Percentiles rank a stretch among this genome's conserved stretches.
Conservation (phyloP, 768 basidiomycete species). For the Tylopilus sp. region DNA sequence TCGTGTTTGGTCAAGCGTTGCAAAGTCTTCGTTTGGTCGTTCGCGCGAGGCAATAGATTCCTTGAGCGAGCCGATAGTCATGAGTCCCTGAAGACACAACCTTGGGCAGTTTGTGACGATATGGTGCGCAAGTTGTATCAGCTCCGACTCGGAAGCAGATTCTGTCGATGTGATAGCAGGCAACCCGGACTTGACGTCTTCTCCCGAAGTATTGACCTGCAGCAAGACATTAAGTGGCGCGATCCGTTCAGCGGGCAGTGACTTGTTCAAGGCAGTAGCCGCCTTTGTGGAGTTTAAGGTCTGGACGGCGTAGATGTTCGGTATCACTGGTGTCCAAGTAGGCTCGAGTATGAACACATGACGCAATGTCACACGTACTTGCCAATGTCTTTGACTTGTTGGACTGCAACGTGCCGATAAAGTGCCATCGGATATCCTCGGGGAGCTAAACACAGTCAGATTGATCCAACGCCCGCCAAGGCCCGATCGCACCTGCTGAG, state of each 20-base stretch:
- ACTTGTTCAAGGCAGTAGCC: constrained; percentile 75
- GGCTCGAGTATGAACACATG: constrained; percentile 2
- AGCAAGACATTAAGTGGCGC: constrained; percentile 76
- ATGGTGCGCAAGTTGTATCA: constrained; percentile 64
- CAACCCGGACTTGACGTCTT: constrained; percentile 86
- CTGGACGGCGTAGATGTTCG: constrained; percentile 85
- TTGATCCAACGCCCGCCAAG: background rate
- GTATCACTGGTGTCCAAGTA: constrained; percentile 54
- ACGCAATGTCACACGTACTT: constrained; percentile 41
- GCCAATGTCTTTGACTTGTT: constrained; percentile 93
- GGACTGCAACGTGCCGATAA: constrained; percentile 89
- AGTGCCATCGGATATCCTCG: constrained; percentile 89
- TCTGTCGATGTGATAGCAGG: constrained; percentile 46
- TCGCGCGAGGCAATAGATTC: constrained; percentile 50
- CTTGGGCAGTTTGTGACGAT: constrained; percentile 71
- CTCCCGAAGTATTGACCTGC: constrained; percentile 96
- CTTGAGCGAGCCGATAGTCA: constrained; percentile 92
- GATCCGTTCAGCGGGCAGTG: constrained; percentile 53
- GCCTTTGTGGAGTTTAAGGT: constrained; percentile 80
- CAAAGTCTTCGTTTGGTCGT: constrained; percentile 71
- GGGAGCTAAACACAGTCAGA: constrained; percentile 60
- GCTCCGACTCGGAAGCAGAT: constrained; percentile 41
- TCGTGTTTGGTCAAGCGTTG: constrained; percentile 59
- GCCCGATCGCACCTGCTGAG: constrained; percentile 50
- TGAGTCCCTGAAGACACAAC: constrained; percentile 79